Base-by-base conservation (phyloP, 1,284 basidiomycete species). In the Apiotrichum porosum region DNA sequence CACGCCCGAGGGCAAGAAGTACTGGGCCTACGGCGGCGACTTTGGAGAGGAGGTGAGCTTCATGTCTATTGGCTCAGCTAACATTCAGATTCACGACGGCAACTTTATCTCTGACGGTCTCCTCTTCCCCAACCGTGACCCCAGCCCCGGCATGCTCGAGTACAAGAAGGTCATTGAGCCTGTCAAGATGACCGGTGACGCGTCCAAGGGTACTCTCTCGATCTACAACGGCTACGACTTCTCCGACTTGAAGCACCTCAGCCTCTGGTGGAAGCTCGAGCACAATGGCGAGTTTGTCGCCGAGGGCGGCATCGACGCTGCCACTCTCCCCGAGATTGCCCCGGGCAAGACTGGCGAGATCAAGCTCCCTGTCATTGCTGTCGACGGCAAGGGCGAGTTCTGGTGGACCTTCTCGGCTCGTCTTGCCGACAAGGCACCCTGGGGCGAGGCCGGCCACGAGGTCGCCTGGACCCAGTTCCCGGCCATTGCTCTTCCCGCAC, bases 21-120 rank as follows among this genome's bases (percentile, higher is more conserved):
- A 47, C 50, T 61, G 22, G 22, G 54, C 45, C 30, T 58, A 58
- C 39, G 59, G 59, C 14, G 59, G 59, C 12, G 59, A 61, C 41
- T 61, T 61, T 53, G 59, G 54, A n/a, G 59, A 61, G 44, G 52
- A 51, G 44, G 58, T 17, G 60, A 62, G 47, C 26, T 15, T 56
- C 47, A 28, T 6, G 26, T 28, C 26, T 28, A n/a, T n/a, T n/a
- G n/a, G 53, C 26, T 28, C 8, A 28, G 26, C 26, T 28, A 28
- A 28, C 26, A 12, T 12, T 6, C 8, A 12, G 8, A 56, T 54
- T 23, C 51, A 61, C 32, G 58, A 54, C 35, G 47, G 44, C 22
- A 61, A 58, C 45, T 61, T 61, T 36, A 44, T 58, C 23, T 48
- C 46, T 21, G 58, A 61, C 40, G 58, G 58, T 2, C 47, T 61